A percentile compares a stretch with the other conserved stretches of the same genome.
phyloP scores from a whole-genome alignment of 2,329 filamentous ascomycete species.

The Diplodia mutila region DNA sequence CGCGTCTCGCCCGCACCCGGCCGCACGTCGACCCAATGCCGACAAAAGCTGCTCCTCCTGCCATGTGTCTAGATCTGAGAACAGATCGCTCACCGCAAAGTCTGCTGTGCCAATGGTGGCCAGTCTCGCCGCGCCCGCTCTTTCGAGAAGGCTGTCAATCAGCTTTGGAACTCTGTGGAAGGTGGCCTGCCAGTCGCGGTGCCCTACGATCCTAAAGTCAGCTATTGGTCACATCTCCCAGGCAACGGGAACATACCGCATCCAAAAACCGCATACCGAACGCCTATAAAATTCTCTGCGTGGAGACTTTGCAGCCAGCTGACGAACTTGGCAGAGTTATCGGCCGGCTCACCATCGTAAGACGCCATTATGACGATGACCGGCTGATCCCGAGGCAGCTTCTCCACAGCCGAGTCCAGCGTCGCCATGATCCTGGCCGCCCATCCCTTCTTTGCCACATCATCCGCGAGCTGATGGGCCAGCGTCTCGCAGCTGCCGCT shows the following conservation, averaged over 20 bases:
- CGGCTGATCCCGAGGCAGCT: conserved; percentile 41
- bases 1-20: no score
- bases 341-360: conserved; percentile 49
- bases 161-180: conserved; percentile 47
- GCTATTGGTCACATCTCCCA: neutral
- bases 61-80: no score
- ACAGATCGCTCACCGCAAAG: conserved; percentile 43
- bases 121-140: conserved; percentile 37
- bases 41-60: no score
- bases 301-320: conserved; percentile 42
- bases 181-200: conserved; percentile 47
- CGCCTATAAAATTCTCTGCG: conserved; percentile 36
- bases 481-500: conserved; percentile 48
- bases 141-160: conserved; percentile 38
- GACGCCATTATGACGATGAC: conserved; percentile 46
- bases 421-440: conserved; percentile 39
- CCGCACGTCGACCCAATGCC: no score
- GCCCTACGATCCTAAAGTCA: conserved; percentile 24
- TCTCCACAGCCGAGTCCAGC: conserved; percentile 41
- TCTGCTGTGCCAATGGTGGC: conserved; percentile 41
- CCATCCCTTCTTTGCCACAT: conserved; percentile 43
- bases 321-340: conserved; percentile 49
- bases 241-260: conserved; percentile 33
- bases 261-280: conserved; percentile 47
- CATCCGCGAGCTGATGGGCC: conserved; percentile 42